A percentile compares a stretch with the other conserved stretches of the same genome.
Conservation (phyloP, 164 flowering plant genomes). For the Cinnamomum micranthum region DNA sequence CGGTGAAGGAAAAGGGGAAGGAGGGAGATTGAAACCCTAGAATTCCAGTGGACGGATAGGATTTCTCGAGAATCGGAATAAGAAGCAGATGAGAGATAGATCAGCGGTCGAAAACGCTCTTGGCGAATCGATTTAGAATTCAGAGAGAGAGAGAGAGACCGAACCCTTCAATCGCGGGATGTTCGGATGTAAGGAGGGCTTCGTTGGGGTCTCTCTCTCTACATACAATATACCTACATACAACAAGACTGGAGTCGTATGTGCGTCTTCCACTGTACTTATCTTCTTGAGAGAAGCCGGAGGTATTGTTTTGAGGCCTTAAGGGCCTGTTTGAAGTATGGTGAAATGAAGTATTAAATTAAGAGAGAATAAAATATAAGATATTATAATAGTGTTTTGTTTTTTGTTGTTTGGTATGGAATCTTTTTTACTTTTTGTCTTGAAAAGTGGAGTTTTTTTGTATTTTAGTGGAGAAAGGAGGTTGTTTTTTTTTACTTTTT, state of each 20-base stretch:
- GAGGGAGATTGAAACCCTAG: neutral
- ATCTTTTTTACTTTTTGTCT: too few species aligned
- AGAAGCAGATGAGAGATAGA: neutral
- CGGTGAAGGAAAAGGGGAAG: neutral
- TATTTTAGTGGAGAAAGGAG: too few species aligned
- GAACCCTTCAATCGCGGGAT: slow-evolving; percentile 4
- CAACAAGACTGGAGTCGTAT: neutral
- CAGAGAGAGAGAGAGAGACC: neutral
- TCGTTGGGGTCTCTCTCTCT: too few species aligned
- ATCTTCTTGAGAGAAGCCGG: too few species aligned
- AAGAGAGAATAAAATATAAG: too few species aligned
- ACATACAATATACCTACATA: neutral
- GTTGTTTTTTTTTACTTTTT: too few species aligned
- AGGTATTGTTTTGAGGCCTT: too few species aligned
- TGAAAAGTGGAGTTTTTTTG: too few species aligned
- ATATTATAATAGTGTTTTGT: too few species aligned
- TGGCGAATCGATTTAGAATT: neutral
- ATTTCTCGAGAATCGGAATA: neutral
- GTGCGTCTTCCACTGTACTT: neutral
- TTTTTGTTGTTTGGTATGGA: too few species aligned
- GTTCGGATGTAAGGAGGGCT: neutral
- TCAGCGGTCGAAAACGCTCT: neutral
- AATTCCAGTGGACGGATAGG: neutral
- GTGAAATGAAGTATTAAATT: too few species aligned
- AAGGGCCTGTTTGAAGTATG: too few species aligned